These are phyloP conservation scores for Penicillium aurantiogriseum DNA, from an alignment of 2,329 filamentous ascomycete genomes.

Conservation along the genomic window DNA sequence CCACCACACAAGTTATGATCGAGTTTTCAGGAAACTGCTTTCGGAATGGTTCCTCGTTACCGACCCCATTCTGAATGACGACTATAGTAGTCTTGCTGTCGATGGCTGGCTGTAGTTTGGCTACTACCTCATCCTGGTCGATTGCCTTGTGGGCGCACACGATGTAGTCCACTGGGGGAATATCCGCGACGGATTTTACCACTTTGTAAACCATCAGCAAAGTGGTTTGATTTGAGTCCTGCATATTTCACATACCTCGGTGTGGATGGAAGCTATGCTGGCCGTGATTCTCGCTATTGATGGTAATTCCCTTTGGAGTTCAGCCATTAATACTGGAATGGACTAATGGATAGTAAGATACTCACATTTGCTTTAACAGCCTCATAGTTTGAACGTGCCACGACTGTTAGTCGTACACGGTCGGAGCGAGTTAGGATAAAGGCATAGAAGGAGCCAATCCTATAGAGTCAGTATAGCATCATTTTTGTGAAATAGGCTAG, in stretches of 20 bases:
- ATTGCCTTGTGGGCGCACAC: constrained; percentile 46
- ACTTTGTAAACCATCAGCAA: constrained; percentile 26
- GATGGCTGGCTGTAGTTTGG: constrained; percentile 37
- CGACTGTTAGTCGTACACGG: constrained; percentile 43
- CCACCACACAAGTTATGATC: constrained; percentile 45
- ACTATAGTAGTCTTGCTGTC: constrained; percentile 39
- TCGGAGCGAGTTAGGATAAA: constrained; percentile 51
- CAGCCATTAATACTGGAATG: neutral
- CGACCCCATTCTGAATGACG: constrained; percentile 44
- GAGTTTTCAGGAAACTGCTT: constrained; percentile 30
- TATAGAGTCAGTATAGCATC: constrained; percentile 23
- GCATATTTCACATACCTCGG: constrained; percentile 31
- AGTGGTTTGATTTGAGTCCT: neutral
- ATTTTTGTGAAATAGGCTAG: neutral
- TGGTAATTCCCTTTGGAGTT: constrained; percentile 39
- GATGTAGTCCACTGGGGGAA: constrained; percentile 35
- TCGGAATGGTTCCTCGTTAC: constrained; percentile 43
- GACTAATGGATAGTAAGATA: neutral
- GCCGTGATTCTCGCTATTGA: constrained; percentile 45
- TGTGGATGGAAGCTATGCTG: constrained; percentile 33
- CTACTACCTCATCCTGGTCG: constrained; percentile 40
- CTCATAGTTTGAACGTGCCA: constrained; percentile 49
- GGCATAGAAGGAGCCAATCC: constrained; percentile 59
- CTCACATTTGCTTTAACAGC: constrained; percentile 42
- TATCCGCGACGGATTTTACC: constrained; percentile 39